Conservation (phyloP, 2,329 filamentous ascomycete genomes). For the Cladosporium halotolerans region DNA sequence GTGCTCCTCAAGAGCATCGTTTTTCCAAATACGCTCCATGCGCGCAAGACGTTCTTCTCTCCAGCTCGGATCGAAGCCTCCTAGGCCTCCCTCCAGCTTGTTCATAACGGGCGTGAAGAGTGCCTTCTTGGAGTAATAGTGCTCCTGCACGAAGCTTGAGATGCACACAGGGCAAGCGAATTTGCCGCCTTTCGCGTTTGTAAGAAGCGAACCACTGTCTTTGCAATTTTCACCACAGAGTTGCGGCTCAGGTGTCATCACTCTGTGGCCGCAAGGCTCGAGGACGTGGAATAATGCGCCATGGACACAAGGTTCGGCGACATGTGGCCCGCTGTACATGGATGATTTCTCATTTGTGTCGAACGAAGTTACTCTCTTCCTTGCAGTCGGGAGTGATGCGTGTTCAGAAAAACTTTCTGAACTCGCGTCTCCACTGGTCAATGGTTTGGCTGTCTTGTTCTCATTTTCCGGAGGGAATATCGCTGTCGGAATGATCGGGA, state of each 20-base stretch:
- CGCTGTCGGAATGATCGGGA: too few relatives aligned
- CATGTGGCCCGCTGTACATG: slow-evolving; percentile 9
- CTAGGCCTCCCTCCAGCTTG: slow-evolving; percentile 10
- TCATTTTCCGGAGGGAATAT: too few relatives aligned
- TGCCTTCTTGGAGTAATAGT: slow-evolving; percentile 13
- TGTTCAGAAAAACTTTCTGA: too few relatives aligned
- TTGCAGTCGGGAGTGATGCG: too few relatives aligned
- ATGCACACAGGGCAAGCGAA: slow-evolving; percentile 19
- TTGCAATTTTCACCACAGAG: slow-evolving; percentile 17
- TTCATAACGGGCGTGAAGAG: slow-evolving; percentile 10
- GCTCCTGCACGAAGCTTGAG: slow-evolving; percentile 11
- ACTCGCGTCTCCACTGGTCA: too few relatives aligned
- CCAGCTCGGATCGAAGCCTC: slow-evolving; percentile 11
- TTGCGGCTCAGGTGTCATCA: slow-evolving; percentile 14
- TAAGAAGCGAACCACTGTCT: slow-evolving; percentile 2
- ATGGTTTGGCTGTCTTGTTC: too few relatives aligned
- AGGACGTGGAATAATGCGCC: slow-evolving; percentile 13
- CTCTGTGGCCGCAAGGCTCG: slow-evolving; percentile 17
- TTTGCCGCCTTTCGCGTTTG: slow-evolving; percentile 11
- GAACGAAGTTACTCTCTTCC: too few relatives aligned
- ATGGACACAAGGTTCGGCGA: slow-evolving; percentile 13
- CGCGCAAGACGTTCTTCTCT: slow-evolving; percentile 3
- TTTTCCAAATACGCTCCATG: slow-evolving; percentile 12
- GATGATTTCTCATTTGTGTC: neutral
- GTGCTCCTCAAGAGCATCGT: slow-evolving; percentile 15